Percentiles rank a stretch among this genome's conserved stretches.
These are phyloP conservation scores for Trichoderma sp. DNA, from an alignment of 2,329 filamentous ascomycete genomes.

Conservation along the genomic window DNA sequence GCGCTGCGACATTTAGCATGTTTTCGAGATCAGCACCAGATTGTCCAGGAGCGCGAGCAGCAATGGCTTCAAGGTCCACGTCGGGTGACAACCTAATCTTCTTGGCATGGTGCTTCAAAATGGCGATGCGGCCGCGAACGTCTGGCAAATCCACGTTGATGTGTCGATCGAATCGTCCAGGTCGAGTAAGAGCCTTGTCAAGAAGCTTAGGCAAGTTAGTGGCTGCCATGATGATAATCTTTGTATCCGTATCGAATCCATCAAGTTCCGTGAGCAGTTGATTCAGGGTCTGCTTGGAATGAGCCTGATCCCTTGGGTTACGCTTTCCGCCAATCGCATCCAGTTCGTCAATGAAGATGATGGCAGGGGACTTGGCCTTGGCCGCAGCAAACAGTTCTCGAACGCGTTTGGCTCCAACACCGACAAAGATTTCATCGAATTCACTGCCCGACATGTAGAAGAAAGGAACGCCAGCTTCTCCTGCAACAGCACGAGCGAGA, in stretches of 20 bases:
- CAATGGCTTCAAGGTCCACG: constrained; percentile 81
- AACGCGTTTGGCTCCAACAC: constrained; percentile 93
- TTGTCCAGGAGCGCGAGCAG: constrained; percentile 84
- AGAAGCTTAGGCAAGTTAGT: constrained; percentile 95
- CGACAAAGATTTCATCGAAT: constrained; percentile 98
- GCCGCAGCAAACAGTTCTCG: constrained; percentile 87
- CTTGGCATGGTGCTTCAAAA: constrained; percentile 89
- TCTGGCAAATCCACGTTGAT: constrained; percentile 88
- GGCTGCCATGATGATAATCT: constrained; percentile 92
- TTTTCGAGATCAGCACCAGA: constrained; percentile 97
- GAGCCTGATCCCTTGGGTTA: constrained; percentile 88
- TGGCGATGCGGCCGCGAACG: constrained; percentile 88
- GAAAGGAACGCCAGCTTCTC: constrained; percentile 96
- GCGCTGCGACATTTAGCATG: constrained; percentile 92
- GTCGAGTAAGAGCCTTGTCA: constrained; percentile 91
- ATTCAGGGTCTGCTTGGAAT: constrained; percentile 96
- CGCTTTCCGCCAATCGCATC: constrained; percentile 94
- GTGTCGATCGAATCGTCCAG: constrained; percentile 93
- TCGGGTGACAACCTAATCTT: constrained; percentile 80
- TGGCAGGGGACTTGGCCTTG: constrained; percentile 82
- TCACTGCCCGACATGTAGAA: constrained; percentile 99
- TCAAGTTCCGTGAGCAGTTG: constrained; percentile 96
- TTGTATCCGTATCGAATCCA: constrained; percentile 91
- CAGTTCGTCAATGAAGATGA: constrained; percentile 93
- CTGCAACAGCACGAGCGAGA: constrained; percentile 90